These are phyloP conservation scores for Nectriaceae sp. DNA, from an alignment of 2,329 filamentous ascomycete species.

Conservation along the genomic window DNA sequence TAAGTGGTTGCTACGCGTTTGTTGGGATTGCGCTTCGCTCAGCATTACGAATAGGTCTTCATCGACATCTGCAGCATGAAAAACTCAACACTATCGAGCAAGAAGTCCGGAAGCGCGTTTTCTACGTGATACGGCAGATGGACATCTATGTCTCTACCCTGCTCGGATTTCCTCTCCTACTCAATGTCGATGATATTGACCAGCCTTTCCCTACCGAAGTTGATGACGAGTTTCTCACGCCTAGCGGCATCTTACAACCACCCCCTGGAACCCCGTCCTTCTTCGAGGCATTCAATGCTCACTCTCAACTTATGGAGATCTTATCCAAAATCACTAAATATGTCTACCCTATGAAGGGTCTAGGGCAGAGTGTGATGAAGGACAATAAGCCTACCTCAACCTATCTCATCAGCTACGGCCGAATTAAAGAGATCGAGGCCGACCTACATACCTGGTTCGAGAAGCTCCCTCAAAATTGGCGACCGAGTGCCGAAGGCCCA, in stretches of 20 bases:
- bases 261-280: constrained; percentile 59
- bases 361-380: constrained; percentile 48
- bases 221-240: constrained; percentile 68
- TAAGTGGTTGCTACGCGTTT: constrained; percentile 79
- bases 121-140: constrained; percentile 70
- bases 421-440: constrained; percentile 65
- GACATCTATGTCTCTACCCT: constrained; percentile 70
- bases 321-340: constrained; percentile 64
- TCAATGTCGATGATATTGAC: constrained; percentile 66
- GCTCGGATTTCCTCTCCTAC: constrained; percentile 65
- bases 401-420: constrained; percentile 64
- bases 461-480: constrained; percentile 71
- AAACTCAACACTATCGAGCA: constrained; percentile 64
- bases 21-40: constrained; percentile 76
- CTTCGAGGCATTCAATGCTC: constrained; percentile 67
- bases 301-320: constrained; percentile 65
- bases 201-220: constrained; percentile 65
- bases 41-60: constrained; percentile 75
- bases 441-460: constrained; percentile 66
- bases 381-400: constrained; percentile 47
- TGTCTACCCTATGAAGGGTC: constrained; percentile 64
- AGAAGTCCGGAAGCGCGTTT: constrained; percentile 64
- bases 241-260: constrained; percentile 55
- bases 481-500: constrained; percentile 75
- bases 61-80: constrained; percentile 69